Evolutionary conservation across 2,329 filamentous ascomycete genomes (phyloP), one percentile per base, ranked within the genome.

Genomic region (Chaetomiaceae sp.): DNA sequence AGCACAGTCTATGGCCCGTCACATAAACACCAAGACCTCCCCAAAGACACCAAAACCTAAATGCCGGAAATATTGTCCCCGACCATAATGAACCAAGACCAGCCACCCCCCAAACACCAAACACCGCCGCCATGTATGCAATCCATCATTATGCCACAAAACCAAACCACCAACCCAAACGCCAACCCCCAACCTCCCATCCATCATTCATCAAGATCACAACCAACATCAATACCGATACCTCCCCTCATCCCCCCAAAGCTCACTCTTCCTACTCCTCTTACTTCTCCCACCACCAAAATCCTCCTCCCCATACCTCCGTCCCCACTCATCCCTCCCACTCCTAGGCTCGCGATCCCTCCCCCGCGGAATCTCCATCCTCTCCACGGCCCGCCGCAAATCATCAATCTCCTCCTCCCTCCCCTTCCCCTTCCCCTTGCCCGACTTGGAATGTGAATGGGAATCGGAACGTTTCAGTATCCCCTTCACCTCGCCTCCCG

Each of bases 231-330:
- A 33, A 37, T 60, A 58, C 39, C 52, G 34, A 30, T 59, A 60
- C 50, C 50, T n/a, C n/a, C n/a, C 44, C 33, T 55, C 56, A 40
- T 54, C 54, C 9, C 14, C 44, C 46, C 50, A 63, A 16, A 63
- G 56, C 58, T 61, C 60, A 21, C 59, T 58, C 20, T 59, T 52
- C 47, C 57, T 57, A 48, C 54, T 49, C 48, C 52, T 44, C 41
- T 55, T 46, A 37, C 55, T n/a, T 13, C 46, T 46, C 14, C 20
- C 5, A 14, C 42, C 37, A 23, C 48, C 48, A 5, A 53, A 47
- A 49, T 46, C 14, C 4, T 31, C 21, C 41, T 45, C 14, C 3
- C 31, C 9, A 14, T 55, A 48, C 61, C 62, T 39, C 60, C 60
- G 56, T 1, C 54, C 53, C 39, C 53, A 57, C 31, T 57, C 48